Evolutionary conservation across 768 basidiomycete genomes (phyloP).

Genomic region (Phlegmacium glaucopus): DNA sequence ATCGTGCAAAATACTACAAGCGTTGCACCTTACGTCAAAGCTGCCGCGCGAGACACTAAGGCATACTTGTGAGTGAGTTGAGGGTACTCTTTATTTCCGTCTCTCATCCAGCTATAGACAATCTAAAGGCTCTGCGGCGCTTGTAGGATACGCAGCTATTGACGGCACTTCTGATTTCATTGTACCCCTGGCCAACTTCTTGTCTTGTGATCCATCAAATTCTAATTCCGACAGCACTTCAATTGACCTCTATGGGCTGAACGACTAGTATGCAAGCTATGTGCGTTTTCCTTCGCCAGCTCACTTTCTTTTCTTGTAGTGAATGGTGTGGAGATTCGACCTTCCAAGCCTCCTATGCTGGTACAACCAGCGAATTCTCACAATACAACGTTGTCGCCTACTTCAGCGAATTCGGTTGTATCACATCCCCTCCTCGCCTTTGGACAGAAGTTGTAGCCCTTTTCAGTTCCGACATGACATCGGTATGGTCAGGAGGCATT

Average conservation of each 20-base stretch:
- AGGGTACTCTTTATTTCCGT: not conserved
- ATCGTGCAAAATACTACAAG: slow-evolving; percentile 49
- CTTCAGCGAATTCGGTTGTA: slow-evolving; percentile 87
- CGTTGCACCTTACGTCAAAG: slow-evolving; percentile 80
- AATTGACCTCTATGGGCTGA: slow-evolving; percentile 86
- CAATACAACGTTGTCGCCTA: slow-evolving; percentile 79
- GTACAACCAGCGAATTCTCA: slow-evolving; percentile 50
- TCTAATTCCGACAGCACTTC: slow-evolving; percentile 52
- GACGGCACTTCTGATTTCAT: slow-evolving; percentile 66
- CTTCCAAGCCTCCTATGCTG: slow-evolving; percentile 54
- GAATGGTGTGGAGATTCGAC: slow-evolving; percentile 78
- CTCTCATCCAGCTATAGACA: slow-evolving; percentile 35
- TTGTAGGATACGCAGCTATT: slow-evolving; percentile 86
- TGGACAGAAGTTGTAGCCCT: slow-evolving; percentile 81
- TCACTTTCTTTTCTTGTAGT: slow-evolving; percentile 34
- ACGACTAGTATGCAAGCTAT: slow-evolving; percentile 63
- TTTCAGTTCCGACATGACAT: slow-evolving; percentile 67
- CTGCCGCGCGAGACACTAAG: slow-evolving; percentile 85
- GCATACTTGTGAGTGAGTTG: slow-evolving; percentile 67
- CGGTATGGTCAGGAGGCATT: slow-evolving; percentile 85
- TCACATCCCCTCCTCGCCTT: slow-evolving; percentile 53
- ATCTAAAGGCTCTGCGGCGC: slow-evolving; percentile 58
- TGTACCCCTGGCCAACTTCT: slow-evolving; percentile 68
- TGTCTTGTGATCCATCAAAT: slow-evolving; percentile 67
- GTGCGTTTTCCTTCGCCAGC: too few relatives aligned